These are phyloP conservation scores for Boletus huronensis DNA, from an alignment of 768 basidiomycete species.

Conservation along the genomic window DNA sequence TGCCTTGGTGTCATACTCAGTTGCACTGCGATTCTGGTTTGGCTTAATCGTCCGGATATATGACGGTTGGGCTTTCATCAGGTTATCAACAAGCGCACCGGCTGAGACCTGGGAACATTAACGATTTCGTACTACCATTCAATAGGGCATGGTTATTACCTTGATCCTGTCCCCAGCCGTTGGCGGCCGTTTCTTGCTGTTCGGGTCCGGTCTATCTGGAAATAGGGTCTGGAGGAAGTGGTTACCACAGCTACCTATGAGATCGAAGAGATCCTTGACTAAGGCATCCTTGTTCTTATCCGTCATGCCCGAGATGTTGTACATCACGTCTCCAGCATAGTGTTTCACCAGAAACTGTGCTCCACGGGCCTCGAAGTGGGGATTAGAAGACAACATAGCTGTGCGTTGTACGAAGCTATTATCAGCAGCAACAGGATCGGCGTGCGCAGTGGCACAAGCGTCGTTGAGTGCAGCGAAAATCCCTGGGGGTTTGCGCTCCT, in stretches of 20 bases:
- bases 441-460: slow-evolving; percentile 98
- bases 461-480: slow-evolving; percentile 98
- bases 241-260: slow-evolving; percentile 77
- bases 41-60: slow-evolving; percentile 99
- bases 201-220: slow-evolving; percentile 92
- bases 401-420: slow-evolving; percentile 95
- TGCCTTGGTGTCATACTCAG: slow-evolving; percentile 92
- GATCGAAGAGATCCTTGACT: slow-evolving; percentile 90
- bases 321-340: slow-evolving; percentile 98
- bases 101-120: slow-evolving; percentile 66
- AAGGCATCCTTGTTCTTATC: slow-evolving; percentile 99
- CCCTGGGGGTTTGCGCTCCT: slow-evolving; percentile 93
- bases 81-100: slow-evolving; percentile 90
- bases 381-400: slow-evolving; percentile 72
- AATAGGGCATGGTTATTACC: slow-evolving; percentile 37
- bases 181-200: slow-evolving; percentile 96
- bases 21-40: slow-evolving; percentile 89
- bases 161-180: slow-evolving; percentile 98
- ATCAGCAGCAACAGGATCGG: slow-evolving; percentile 93
- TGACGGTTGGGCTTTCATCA: slow-evolving; percentile 96
- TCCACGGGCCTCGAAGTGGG: slow-evolving; percentile 94
- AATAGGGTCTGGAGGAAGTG: slow-evolving; percentile 86
- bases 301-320: slow-evolving; percentile 96
- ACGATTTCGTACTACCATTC: background rate
- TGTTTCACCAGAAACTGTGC: slow-evolving; percentile 93